Conservation (phyloP, 176 grass and related monocot species). For the Bothriochloa decipiens region DNA sequence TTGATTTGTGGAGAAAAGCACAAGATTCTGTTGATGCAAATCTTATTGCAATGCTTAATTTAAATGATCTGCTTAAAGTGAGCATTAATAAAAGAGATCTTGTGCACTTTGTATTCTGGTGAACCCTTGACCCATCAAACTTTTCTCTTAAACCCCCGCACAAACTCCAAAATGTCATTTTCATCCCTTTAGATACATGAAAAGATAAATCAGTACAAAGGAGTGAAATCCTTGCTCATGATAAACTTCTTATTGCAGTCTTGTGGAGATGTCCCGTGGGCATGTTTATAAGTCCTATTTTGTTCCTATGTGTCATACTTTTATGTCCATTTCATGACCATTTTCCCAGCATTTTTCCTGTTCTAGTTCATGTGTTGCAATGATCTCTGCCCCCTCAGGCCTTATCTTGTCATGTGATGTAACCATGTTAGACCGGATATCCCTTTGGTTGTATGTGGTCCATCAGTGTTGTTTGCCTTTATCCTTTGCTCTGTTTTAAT, state of each 20-base stretch:
- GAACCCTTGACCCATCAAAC: slow-evolving; percentile 40
- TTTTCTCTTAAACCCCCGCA: neutral
- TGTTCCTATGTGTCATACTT: slow-evolving; percentile 33
- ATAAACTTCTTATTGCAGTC: slow-evolving; percentile 3
- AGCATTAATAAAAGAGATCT: slow-evolving; percentile 34
- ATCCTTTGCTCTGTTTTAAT: neutral
- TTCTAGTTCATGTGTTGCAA: slow-evolving; percentile 29
- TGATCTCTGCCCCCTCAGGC: neutral
- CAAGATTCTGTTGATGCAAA: slow-evolving; percentile 31
- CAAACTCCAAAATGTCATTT: slow-evolving; percentile 13
- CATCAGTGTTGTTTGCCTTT: slow-evolving; percentile 17
- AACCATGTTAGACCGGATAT: slow-evolving; percentile 35
- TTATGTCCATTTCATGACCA: slow-evolving; percentile 40
- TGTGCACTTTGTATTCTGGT: slow-evolving; percentile 29
- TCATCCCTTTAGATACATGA: slow-evolving; percentile 10
- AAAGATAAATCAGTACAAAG: slow-evolving; percentile 21
- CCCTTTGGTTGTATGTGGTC: slow-evolving; percentile 6
- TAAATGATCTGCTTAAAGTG: slow-evolving; percentile 39
- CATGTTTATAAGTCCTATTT: slow-evolving; percentile 34
- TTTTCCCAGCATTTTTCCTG: slow-evolving; percentile 25
- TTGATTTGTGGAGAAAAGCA: slow-evolving; percentile 42
- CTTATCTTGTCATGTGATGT: slow-evolving; percentile 33
- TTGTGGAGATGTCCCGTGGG: slow-evolving; percentile 19
- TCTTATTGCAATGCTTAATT: slow-evolving; percentile 45
- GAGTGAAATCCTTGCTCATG: slow-evolving; percentile 38